These are phyloP conservation scores for Furcasterigmium sp. DNA, from an alignment of 2,329 filamentous ascomycete species.

Conservation along the genomic window DNA sequence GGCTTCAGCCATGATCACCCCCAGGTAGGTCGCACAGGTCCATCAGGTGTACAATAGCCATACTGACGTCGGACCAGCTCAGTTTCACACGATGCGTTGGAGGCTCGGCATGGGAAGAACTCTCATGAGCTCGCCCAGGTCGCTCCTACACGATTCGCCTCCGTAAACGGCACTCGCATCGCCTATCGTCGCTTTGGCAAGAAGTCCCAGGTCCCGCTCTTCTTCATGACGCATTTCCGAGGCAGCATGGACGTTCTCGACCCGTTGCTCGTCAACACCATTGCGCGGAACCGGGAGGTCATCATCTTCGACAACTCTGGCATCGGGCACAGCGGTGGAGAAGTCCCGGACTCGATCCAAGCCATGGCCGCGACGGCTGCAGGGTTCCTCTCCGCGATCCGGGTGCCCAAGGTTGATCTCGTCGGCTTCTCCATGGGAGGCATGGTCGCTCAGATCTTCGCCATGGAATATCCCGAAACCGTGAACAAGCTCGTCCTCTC, in stretches of 20 bases:
- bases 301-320: constrained; percentile 43
- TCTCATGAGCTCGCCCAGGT: not conserved
- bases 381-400: constrained; percentile 20
- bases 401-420: constrained; percentile 32
- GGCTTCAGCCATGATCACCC: no score
- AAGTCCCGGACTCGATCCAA: constrained; percentile 30
- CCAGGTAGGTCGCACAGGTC: no score
- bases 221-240: constrained; percentile 2
- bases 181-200: constrained; percentile 2
- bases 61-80: no score
- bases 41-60: no score
- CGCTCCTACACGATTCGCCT: not conserved
- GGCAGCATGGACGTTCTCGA: constrained; percentile 35
- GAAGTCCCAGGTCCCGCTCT: not conserved
- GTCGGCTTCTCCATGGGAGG: constrained; percentile 48
- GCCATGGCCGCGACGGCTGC: constrained; percentile 25
- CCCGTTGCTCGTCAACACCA: constrained; percentile 36
- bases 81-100: no score
- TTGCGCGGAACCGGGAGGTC: constrained; percentile 34
- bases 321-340: constrained; percentile 37
- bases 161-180: not conserved
- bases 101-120: no score
- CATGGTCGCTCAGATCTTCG: constrained; percentile 37
- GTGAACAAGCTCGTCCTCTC: not conserved
- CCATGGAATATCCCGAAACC: constrained; percentile 18